These are phyloP conservation scores for Echium plantagineum DNA, from an alignment of 257 asterid species.

Conservation along the genomic window DNA sequence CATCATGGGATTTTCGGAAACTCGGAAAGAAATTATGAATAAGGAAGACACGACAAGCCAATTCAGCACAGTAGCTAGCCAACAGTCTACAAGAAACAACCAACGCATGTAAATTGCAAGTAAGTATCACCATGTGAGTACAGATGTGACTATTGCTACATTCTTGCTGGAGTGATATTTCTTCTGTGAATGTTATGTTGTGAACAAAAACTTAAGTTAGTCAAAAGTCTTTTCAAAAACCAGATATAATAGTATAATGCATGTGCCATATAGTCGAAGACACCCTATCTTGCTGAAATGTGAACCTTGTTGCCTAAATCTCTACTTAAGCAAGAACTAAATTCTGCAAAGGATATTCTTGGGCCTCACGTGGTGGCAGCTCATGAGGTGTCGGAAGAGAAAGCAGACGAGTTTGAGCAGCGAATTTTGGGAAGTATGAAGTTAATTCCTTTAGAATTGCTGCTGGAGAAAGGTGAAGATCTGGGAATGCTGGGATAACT, in stretches of 20 bases:
- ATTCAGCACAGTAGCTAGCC: background rate
- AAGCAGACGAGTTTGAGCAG: conserved; percentile 86
- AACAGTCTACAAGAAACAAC: background rate
- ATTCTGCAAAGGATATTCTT: conserved; percentile 67
- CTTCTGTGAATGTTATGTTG: too few species aligned
- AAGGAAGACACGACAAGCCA: background rate
- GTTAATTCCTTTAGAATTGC: conserved; percentile 89
- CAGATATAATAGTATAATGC: too few species aligned
- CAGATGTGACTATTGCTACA: too few species aligned
- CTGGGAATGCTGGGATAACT: conserved; percentile 97
- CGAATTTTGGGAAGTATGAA: conserved; percentile 72
- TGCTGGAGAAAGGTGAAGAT: conserved; percentile 98
- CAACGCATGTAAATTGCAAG: background rate
- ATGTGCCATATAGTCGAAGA: too few species aligned
- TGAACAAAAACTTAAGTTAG: too few species aligned
- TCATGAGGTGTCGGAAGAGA: conserved; percentile 92
- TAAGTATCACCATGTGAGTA: too few species aligned
- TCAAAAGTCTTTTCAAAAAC: background rate
- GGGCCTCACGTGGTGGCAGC: conserved; percentile 94
- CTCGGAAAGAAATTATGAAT: background rate
- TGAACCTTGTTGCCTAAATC: background rate
- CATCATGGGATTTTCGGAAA: background rate
- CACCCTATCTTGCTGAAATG: background rate
- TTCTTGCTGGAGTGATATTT: too few species aligned
- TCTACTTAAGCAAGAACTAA: background rate